These are phyloP conservation scores for Peronospora tabacina DNA, from an alignment of 352 stramenopile genomes.

Conservation along the genomic window DNA sequence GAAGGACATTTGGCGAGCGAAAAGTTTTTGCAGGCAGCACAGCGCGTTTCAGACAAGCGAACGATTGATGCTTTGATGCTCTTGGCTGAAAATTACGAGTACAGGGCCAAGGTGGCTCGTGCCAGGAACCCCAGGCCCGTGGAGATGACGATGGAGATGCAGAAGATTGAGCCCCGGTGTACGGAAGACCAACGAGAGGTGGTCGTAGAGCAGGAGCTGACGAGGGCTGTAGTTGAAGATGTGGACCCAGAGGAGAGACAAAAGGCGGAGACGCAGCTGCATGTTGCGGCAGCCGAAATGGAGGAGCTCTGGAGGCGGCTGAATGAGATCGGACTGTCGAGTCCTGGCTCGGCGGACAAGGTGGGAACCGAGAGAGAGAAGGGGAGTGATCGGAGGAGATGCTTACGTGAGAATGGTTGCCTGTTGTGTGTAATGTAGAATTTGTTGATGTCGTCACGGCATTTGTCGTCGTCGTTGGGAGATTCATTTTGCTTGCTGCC, in stretches of 20 bases:
- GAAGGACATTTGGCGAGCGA: slow-evolving; percentile 62
- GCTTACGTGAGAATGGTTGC: neutral
- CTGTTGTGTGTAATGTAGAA: slow-evolving; percentile 30
- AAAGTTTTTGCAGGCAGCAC: slow-evolving; percentile 57
- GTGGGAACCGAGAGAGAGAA: slow-evolving; percentile 9
- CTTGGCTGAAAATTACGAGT: slow-evolving; percentile 75
- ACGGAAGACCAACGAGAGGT: slow-evolving; percentile 7
- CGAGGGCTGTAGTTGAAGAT: neutral
- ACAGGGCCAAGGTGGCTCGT: slow-evolving; percentile 52
- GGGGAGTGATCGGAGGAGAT: neutral
- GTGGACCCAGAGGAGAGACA: slow-evolving; percentile 31
- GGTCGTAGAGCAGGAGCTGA: neutral
- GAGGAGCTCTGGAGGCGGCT: slow-evolving; percentile 78
- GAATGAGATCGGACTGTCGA: slow-evolving; percentile 68
- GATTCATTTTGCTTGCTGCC: slow-evolving; percentile 82
- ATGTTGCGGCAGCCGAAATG: slow-evolving; percentile 67
- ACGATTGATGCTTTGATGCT: slow-evolving; percentile 64
- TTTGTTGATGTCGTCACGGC: slow-evolving; percentile 64
- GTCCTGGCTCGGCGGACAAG: slow-evolving; percentile 46
- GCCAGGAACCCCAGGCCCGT: slow-evolving; percentile 28
- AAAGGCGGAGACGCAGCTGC: slow-evolving; percentile 51
- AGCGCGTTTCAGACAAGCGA: slow-evolving; percentile 47
- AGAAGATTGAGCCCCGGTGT: slow-evolving; percentile 1
- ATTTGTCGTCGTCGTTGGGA: slow-evolving; percentile 73
- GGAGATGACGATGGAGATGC: slow-evolving; percentile 10